These are phyloP conservation scores for Candida khao-thaluensis DNA, from an alignment of 805 yeast species.

Conservation along the genomic window DNA sequence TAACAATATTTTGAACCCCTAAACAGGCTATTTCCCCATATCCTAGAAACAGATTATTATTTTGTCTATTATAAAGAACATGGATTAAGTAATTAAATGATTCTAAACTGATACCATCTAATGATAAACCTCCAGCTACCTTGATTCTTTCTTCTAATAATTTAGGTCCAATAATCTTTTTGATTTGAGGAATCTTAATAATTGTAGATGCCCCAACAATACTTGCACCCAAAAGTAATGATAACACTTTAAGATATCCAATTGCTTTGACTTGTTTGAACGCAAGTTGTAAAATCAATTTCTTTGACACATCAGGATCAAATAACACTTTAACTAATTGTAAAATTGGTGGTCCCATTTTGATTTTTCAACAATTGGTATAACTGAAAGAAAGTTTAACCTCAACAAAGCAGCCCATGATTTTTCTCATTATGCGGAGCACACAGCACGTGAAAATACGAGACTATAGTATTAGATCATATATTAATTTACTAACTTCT, in stretches of 20 bases:
- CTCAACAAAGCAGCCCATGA: background rate
- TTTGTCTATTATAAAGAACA: slow-evolving; percentile 37
- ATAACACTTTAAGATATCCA: slow-evolving; percentile 33
- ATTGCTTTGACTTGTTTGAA: slow-evolving; percentile 32
- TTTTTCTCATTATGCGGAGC: background rate
- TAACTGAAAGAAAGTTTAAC: background rate
- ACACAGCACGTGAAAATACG: too few relatives aligned
- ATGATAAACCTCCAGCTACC: slow-evolving; percentile 39
- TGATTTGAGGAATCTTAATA: slow-evolving; percentile 42
- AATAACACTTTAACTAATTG: slow-evolving; percentile 32
- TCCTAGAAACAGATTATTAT: slow-evolving; percentile 32
- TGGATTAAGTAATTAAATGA: slow-evolving; percentile 37
- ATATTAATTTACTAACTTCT: slow-evolving; percentile 10
- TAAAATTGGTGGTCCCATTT: slow-evolving; percentile 28
- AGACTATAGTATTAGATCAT: background rate
- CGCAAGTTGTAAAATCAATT: slow-evolving; percentile 37
- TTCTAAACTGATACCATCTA: slow-evolving; percentile 36
- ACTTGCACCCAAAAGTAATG: slow-evolving; percentile 31
- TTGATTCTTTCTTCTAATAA: slow-evolving; percentile 22
- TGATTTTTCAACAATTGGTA: background rate
- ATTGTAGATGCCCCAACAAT: slow-evolving; percentile 39
- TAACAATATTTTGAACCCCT: slow-evolving; percentile 39
- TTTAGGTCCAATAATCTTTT: slow-evolving; percentile 30
- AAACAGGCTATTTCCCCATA: slow-evolving; percentile 42
- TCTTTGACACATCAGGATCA: slow-evolving; percentile 41